Evolutionary conservation across 2,329 filamentous ascomycete species (phyloP), one percentile per base, ranked within the genome.

Genomic region (Sordariomycetes sp.): DNA sequence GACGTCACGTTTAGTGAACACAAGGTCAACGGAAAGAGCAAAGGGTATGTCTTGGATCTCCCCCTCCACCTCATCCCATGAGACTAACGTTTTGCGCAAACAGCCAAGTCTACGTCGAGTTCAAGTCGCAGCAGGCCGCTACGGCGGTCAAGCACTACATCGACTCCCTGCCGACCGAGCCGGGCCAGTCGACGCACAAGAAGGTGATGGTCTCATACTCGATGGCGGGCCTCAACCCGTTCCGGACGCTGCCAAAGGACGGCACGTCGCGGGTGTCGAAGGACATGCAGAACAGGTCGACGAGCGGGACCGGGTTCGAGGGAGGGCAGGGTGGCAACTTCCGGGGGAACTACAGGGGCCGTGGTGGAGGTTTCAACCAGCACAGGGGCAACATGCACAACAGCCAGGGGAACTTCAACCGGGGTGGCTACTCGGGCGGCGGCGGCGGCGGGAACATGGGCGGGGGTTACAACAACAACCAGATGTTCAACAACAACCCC

Each of bases 21-120:
- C 73, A 99, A 99, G 70, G 92, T 97, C 54, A 99, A 99, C 65
- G 94, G 94, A 65, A 99, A 99, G 76, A 96, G 90, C 74, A 97
- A 97, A 76, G 93, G 94, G 92, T 96, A 79, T 62, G 85, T 35
- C 18, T 34, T 11, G n/a, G 18, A 57, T 18, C 22, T 22, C 54
- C 28, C 3, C 20, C 8, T 25, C 37, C 14, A 25, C 18, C 2
- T 14, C 24, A 2, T 5, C 20, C 20, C n/a, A 18, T 50, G 25
- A 51, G 40, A 46, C 46, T 50, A 50, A 50, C 22, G 46, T 20
- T 50, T 16, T 40, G 6, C 34, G 14, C 25, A 5, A 50, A 53
- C 62, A 85, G 83, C 10, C 83, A 86, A 79, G 90, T 87, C 5
- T 97, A 92, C 67, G 76, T 97, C 53, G 90, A 97, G 66, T 91